These are phyloP conservation scores for Lolium multiflorum DNA, from an alignment of 176 grass and related monocot genomes.

Conservation along the genomic window DNA sequence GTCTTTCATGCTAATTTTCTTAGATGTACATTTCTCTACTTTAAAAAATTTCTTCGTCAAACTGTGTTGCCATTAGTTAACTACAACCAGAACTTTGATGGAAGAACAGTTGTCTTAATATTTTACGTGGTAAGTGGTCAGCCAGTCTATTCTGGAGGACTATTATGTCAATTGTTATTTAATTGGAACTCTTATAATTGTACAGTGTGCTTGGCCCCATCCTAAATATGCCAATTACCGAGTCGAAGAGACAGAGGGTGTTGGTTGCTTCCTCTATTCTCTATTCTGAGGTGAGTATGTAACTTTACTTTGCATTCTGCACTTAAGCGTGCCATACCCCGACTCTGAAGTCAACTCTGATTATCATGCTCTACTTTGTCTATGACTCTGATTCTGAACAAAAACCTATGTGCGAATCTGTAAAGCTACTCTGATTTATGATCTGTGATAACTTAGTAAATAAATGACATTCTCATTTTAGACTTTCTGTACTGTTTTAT, in stretches of 20 bases:
- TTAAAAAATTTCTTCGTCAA: background rate
- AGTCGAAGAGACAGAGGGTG: slow-evolving; percentile 96
- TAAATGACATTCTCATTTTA: slow-evolving; percentile 15
- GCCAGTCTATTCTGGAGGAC: slow-evolving; percentile 7
- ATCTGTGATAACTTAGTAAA: slow-evolving; percentile 13
- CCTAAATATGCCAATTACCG: slow-evolving; percentile 92
- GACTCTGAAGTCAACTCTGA: background rate
- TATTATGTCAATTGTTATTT: slow-evolving; percentile 48
- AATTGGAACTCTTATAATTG: slow-evolving; percentile 52
- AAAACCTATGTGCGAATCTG: slow-evolving; percentile 3
- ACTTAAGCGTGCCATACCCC: slow-evolving; percentile 29
- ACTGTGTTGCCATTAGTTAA: slow-evolving; percentile 32
- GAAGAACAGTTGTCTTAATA: slow-evolving; percentile 19
- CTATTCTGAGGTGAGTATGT: slow-evolving; percentile 88
- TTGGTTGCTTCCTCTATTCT: slow-evolving; percentile 95
- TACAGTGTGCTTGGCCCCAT: slow-evolving; percentile 97
- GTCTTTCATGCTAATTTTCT: slow-evolving; percentile 25
- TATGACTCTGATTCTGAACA: slow-evolving; percentile 7
- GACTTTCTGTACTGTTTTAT: slow-evolving; percentile 18
- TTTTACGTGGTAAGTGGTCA: slow-evolving; percentile 26
- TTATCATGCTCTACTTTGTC: slow-evolving; percentile 15
- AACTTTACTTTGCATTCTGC: slow-evolving; percentile 26
- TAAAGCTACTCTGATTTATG: slow-evolving; percentile 35
- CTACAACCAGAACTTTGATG: slow-evolving; percentile 27
- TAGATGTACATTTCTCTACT: background rate